Conservation (phyloP, 2,329 filamentous ascomycete genomes). For the Capronia epimyces region DNA sequence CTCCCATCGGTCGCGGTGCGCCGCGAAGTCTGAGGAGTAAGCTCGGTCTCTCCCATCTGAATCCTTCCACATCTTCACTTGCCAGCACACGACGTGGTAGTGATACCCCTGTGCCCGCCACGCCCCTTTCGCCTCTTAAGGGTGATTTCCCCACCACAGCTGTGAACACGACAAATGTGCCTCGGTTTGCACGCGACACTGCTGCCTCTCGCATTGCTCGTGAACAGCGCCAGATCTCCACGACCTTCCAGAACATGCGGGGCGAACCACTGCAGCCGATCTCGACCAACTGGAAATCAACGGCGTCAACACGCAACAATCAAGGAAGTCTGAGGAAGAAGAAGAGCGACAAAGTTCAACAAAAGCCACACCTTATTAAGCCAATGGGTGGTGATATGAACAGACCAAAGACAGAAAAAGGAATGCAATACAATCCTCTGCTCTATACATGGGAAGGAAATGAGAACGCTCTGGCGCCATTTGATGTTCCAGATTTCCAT, state of each 20-base stretch:
- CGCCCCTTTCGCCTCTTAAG: slow-evolving; percentile 54
- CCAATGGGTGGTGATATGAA: slow-evolving; percentile 68
- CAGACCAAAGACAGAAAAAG: slow-evolving; percentile 82
- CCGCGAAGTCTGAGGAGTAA: slow-evolving; percentile 57
- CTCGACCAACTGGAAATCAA: slow-evolving; percentile 56
- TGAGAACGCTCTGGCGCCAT: slow-evolving; percentile 73
- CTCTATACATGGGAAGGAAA: slow-evolving; percentile 94
- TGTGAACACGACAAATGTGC: slow-evolving; percentile 32
- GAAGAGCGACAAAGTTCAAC: slow-evolving; percentile 40
- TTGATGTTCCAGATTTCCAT: slow-evolving; percentile 56
- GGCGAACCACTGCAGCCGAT: slow-evolving; percentile 46
- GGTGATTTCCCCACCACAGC: slow-evolving; percentile 41
- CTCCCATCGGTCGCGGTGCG: slow-evolving; percentile 63
- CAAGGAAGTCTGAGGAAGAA: slow-evolving; percentile 44
- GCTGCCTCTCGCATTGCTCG: slow-evolving; percentile 61
- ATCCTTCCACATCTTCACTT: slow-evolving; percentile 28
- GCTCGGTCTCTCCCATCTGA: slow-evolving; percentile 41
- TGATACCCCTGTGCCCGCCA: slow-evolving; percentile 47
- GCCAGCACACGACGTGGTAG: slow-evolving; percentile 29
- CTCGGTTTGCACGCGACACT: slow-evolving; percentile 62
- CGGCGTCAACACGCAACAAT: slow-evolving; percentile 26
- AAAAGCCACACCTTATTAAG: slow-evolving; percentile 84
- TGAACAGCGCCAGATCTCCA: slow-evolving; percentile 53
- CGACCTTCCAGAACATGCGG: slow-evolving; percentile 38
- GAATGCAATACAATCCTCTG: slow-evolving; percentile 90